A percentile compares a stretch with the other conserved stretches of the same genome.
Conservation (phyloP, 2,329 filamentous ascomycete genomes). For the Botrytis aclada region DNA sequence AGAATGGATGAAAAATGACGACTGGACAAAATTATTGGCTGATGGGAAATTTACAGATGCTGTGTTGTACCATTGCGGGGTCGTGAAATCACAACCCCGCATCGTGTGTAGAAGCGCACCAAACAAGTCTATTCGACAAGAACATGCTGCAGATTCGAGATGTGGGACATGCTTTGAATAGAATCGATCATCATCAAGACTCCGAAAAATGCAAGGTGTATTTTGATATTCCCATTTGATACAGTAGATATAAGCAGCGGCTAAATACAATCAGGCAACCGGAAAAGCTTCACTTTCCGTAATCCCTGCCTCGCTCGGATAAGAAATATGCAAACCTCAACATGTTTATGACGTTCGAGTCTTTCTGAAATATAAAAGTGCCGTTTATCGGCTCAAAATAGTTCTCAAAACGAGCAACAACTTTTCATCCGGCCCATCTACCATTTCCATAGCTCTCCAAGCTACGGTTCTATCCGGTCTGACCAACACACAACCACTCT, state of each 20-base stretch:
- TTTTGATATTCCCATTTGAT: not conserved
- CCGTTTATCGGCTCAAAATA: not conserved
- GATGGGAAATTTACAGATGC: not conserved
- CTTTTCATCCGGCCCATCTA: slow-evolving; percentile 3
- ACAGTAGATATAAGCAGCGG: not conserved
- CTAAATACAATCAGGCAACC: not conserved
- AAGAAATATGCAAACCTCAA: no score
- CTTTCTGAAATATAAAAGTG: not conserved
- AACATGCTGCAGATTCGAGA: not conserved
- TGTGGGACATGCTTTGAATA: not conserved
- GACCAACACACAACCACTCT: slow-evolving; percentile 24
- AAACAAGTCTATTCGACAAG: not conserved
- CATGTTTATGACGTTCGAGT: not conserved
- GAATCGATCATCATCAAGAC: not conserved
- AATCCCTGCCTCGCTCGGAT: not conserved
- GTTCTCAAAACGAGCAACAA: not conserved
- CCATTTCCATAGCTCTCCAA: slow-evolving; percentile 20
- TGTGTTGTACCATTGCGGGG: slow-evolving; percentile 5
- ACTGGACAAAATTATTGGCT: not conserved
- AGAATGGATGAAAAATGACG: not conserved
- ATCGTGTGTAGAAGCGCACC: slow-evolving; percentile 7
- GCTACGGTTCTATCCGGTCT: slow-evolving; percentile 26
- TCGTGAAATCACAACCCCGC: slow-evolving; percentile 1
- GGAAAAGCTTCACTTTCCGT: not conserved
- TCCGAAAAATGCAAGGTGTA: no score